Percentiles rank a stretch among this genome's conserved stretches.
phyloP scores from a whole-genome alignment of 192 early-diverging fungal species.

The Phycomyces blakesleeanus region DNA sequence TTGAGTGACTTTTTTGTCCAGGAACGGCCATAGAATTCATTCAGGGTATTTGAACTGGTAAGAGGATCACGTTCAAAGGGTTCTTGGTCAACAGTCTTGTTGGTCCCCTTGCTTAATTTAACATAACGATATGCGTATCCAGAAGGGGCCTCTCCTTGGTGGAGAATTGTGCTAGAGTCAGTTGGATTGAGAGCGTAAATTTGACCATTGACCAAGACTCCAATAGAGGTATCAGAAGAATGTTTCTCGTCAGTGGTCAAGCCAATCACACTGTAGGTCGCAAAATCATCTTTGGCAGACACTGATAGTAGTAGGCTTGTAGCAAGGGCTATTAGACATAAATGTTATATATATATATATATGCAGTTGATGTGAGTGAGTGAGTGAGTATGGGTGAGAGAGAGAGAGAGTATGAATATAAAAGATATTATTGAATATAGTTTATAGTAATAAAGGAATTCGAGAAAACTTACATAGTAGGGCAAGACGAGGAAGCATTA shows the following conservation, averaged over 20 bases:
- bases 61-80: slow-evolving; percentile 11
- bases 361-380: too few relatives aligned
- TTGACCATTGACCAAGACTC: background rate
- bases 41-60: background rate
- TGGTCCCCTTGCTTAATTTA: slow-evolving; percentile 3
- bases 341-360: too few relatives aligned
- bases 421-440: too few relatives aligned
- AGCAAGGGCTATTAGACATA: background rate
- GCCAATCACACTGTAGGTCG: slow-evolving; percentile 11
- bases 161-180: background rate
- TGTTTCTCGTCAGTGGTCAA: background rate
- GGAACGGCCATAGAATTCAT: slow-evolving; percentile 24
- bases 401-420: background rate
- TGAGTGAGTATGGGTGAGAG: background rate
- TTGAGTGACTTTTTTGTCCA: slow-evolving; percentile 15
- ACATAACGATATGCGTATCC: slow-evolving; percentile 14
- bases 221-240: background rate
- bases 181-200: background rate
- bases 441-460: too few relatives aligned
- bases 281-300: background rate
- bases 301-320: background rate
- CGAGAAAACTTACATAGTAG: too few relatives aligned
- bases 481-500: too few relatives aligned
- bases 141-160: slow-evolving; percentile 16
- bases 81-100: slow-evolving; percentile 2